Evolutionary conservation across 352 stramenopile genomes (phyloP), one percentile per base, ranked within the genome.

Genomic region (Globisporangium nodosum): DNA sequence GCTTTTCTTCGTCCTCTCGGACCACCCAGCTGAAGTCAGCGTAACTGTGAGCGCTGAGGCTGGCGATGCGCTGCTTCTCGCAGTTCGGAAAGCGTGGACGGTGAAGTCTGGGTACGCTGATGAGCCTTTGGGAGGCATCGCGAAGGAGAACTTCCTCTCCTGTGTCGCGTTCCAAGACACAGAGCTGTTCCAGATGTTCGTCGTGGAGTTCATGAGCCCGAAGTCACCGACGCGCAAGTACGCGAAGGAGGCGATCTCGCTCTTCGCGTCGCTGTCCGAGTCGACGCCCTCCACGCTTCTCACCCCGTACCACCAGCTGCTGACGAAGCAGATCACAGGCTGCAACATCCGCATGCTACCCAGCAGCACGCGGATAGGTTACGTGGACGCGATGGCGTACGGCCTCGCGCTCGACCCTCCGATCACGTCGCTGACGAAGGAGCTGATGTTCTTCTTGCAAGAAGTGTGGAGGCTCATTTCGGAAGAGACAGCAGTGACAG

Each of bases 351-450:
- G 84, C 18, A 81, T 87, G 63, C 58, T 96, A 11, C 65, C 82
- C 0, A 78, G 72, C 35, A 81, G 63, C 24, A 93, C 78, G 1
- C 85, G 85, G 12, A 88, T 73, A 35, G 87, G 85, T 1, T 96
- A 94, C 56, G 78, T 94, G 9, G 87, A 96, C 62, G 83, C 85
- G 13, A 92, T 94, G 85, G 80, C 87, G 35, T 90, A 90, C 54
- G 77, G 77, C 0, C 54, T 96, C 15, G 76, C 78, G 9, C 65
- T 96, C 20, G 64, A 91, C 33, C 87, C 85, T 7, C 77, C 85
- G 18, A 89, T 96, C 16, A 93, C 92, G 40, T 73, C 76, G 24
- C 54, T 96, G 33, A 93, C 85, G 24, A 94, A 96, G 57, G 86
- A 96, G 48, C 66, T 96, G 9, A 82, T 94, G 71, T 60, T 74